phyloP scores from a whole-genome alignment of 106 monocot species.

The Iris macrosiphon region DNA sequence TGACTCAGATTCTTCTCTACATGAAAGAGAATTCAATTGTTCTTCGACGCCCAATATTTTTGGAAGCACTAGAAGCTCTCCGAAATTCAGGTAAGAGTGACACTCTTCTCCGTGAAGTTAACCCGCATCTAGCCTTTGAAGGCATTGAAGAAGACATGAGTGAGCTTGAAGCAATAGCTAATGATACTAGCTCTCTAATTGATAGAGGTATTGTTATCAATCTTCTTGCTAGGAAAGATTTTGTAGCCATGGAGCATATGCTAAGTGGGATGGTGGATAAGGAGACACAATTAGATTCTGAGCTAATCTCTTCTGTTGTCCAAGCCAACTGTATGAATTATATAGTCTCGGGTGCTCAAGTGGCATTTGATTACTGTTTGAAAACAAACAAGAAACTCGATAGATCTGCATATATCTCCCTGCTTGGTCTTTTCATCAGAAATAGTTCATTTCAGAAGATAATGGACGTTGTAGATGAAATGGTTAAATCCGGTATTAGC shows the following conservation, averaged over 20 bases:
- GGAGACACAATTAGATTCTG: constrained; percentile 33
- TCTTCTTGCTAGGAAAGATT: constrained; percentile 47
- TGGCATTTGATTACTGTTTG: constrained; percentile 42
- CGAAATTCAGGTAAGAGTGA: constrained; percentile 35
- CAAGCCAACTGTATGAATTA: constrained; percentile 28
- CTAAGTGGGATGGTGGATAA: constrained; percentile 25
- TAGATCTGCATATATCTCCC: constrained; percentile 36
- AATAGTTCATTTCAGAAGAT: constrained; percentile 20
- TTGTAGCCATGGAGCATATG: constrained; percentile 48
- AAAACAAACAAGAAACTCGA: constrained; percentile 28
- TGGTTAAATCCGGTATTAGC: constrained; percentile 28
- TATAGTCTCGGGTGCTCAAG: constrained; percentile 30
- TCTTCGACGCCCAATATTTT: constrained; percentile 64
- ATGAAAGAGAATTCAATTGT: constrained; percentile 75
- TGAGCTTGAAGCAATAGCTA: constrained; percentile 8
- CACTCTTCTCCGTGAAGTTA: constrained; percentile 69
- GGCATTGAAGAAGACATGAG: constrained; percentile 31
- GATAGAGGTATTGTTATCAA: constrained; percentile 46
- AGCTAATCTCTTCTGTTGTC: constrained; percentile 37
- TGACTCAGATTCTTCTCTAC: constrained; percentile 54
- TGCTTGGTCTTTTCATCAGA: constrained; percentile 62
- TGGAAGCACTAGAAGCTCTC: constrained; percentile 62
- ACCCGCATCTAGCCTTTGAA: constrained; percentile 65
- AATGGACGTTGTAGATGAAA: constrained; percentile 51
- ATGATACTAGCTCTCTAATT: constrained; percentile 18